Evolutionary conservation across 495 filamentous ascomycete genomes (phyloP).

Genomic region (Neurospora tetraspora): DNA sequence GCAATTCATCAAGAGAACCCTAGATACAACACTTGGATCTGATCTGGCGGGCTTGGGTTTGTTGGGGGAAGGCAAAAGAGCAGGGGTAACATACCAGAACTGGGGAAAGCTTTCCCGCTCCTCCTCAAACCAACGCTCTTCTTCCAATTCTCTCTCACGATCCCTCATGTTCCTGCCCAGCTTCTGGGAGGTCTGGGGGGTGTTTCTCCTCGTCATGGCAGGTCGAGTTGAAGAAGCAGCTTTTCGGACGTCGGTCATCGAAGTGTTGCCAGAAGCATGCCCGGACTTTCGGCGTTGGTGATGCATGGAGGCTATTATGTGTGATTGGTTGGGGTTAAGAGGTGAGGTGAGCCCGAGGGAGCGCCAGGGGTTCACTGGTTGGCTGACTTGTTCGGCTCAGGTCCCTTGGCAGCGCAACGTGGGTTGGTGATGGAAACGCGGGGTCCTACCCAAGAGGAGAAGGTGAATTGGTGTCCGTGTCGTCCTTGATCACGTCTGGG

Average conservation of each 20-base stretch:
- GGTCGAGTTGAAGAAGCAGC: slow-evolving; percentile 27
- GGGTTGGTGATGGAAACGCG: slow-evolving; percentile 1
- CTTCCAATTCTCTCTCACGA: slow-evolving; percentile 34
- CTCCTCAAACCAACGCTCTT: slow-evolving; percentile 38
- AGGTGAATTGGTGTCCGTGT: neutral
- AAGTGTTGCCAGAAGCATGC: slow-evolving; percentile 36
- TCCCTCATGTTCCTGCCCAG: slow-evolving; percentile 34
- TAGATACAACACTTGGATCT: neutral
- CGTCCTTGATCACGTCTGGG: neutral
- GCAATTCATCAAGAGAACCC: neutral
- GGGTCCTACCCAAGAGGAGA: slow-evolving; percentile 3
- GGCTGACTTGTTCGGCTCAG: slow-evolving; percentile 1
- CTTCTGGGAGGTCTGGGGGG: slow-evolving; percentile 28
- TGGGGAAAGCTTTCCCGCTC: slow-evolving; percentile 42
- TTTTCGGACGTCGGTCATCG: slow-evolving; percentile 40
- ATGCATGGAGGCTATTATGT: slow-evolving; percentile 26
- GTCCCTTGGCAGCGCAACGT: neutral
- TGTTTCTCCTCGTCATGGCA: slow-evolving; percentile 28
- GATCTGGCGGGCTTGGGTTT: neutral
- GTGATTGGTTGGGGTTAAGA: slow-evolving; percentile 17
- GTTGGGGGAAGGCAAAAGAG: neutral
- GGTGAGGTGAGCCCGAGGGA: slow-evolving; percentile 1
- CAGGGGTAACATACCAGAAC: slow-evolving; percentile 33
- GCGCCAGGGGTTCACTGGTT: slow-evolving; percentile 8
- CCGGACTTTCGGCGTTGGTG: slow-evolving; percentile 41